phyloP scores from a whole-genome alignment of 192 early-diverging fungal species.

The Chytriomyces confervae region DNA sequence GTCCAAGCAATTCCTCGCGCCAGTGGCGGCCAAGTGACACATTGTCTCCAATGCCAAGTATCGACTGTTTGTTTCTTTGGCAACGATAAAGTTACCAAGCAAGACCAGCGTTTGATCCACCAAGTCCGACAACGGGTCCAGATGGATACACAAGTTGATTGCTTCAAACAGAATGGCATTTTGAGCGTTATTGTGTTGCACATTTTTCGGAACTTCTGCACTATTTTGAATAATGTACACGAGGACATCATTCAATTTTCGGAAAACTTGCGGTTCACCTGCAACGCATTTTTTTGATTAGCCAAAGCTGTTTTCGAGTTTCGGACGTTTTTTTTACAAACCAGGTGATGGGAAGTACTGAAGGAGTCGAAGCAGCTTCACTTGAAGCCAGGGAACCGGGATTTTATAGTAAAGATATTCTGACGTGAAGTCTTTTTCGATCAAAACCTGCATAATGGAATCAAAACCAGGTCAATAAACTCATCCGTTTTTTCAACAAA shows the following conservation, averaged over 20 bases:
- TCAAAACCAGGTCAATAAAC: not conserved
- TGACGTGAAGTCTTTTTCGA: slow-evolving; percentile 78
- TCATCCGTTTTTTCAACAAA: not conserved
- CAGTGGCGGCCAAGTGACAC: slow-evolving; percentile 78
- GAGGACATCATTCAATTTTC: slow-evolving; percentile 71
- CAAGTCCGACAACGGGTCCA: slow-evolving; percentile 87
- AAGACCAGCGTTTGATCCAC: slow-evolving; percentile 83
- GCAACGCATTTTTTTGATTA: not conserved
- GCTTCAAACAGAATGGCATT: slow-evolving; percentile 98
- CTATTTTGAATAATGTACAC: slow-evolving; percentile 77
- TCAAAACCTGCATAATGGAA: slow-evolving; percentile 65
- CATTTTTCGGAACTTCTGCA: slow-evolving; percentile 90
- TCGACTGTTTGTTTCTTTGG: slow-evolving; percentile 97
- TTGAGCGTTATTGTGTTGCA: slow-evolving; percentile 97
- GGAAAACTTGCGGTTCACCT: slow-evolving; percentile 28
- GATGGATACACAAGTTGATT: slow-evolving; percentile 91
- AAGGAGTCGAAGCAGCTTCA: slow-evolving; percentile 90
- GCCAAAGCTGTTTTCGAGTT: too few species aligned
- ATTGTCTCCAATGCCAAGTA: slow-evolving; percentile 97
- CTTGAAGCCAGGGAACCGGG: slow-evolving; percentile 96
- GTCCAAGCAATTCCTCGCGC: slow-evolving; percentile 79
- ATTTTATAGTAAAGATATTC: slow-evolving; percentile 99
- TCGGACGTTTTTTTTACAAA: not conserved
- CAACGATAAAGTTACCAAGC: slow-evolving; percentile 87
- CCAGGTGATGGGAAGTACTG: slow-evolving; percentile 84